A percentile compares a stretch with the other conserved stretches of the same genome.
These are phyloP conservation scores for Musa troglodytarum DNA, from an alignment of 176 grass and related monocot genomes.

Conservation along the genomic window DNA sequence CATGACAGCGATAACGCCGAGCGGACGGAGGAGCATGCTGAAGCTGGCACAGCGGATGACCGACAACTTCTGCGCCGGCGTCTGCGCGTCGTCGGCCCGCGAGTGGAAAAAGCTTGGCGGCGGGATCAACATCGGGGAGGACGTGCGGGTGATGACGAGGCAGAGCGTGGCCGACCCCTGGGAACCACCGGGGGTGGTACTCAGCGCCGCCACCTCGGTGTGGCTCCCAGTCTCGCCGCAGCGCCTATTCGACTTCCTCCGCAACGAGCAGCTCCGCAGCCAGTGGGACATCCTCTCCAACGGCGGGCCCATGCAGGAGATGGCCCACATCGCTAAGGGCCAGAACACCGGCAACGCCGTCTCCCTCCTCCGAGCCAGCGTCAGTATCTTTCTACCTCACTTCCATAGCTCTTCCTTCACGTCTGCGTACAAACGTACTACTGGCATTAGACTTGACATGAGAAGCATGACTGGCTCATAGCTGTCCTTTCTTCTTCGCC, in stretches of 20 bases:
- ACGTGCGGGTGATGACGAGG: constrained; percentile 61
- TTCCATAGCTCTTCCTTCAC: background rate
- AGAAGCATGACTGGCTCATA: too few relatives aligned
- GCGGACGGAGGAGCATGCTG: constrained; percentile 76
- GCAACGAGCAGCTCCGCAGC: constrained; percentile 38
- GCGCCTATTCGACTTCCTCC: constrained; percentile 72
- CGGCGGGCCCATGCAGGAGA: constrained; percentile 80
- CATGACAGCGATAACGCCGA: constrained; percentile 27
- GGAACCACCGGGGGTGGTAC: constrained; percentile 65
- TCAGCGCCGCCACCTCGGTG: constrained; percentile 77
- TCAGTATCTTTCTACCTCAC: constrained; percentile 28
- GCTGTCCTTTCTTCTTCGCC: too few relatives aligned
- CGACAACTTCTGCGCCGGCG: constrained; percentile 74
- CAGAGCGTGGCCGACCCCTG: constrained; percentile 79
- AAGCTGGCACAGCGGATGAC: constrained; percentile 76
- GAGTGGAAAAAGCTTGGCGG: constrained; percentile 73
- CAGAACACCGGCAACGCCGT: constrained; percentile 74
- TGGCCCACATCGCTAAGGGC: constrained; percentile 69
- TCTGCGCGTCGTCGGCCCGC: constrained; percentile 61
- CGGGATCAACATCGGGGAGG: constrained; percentile 47
- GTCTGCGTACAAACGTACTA: too few relatives aligned
- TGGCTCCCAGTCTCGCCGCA: constrained; percentile 69
- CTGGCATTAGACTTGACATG: too few relatives aligned
- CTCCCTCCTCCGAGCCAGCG: constrained; percentile 61
- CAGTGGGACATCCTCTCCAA: constrained; percentile 97